Evolutionary conservation across 2,329 filamentous ascomycete species (phyloP).

Genomic region (Dendrostoma leiphaemia): DNA sequence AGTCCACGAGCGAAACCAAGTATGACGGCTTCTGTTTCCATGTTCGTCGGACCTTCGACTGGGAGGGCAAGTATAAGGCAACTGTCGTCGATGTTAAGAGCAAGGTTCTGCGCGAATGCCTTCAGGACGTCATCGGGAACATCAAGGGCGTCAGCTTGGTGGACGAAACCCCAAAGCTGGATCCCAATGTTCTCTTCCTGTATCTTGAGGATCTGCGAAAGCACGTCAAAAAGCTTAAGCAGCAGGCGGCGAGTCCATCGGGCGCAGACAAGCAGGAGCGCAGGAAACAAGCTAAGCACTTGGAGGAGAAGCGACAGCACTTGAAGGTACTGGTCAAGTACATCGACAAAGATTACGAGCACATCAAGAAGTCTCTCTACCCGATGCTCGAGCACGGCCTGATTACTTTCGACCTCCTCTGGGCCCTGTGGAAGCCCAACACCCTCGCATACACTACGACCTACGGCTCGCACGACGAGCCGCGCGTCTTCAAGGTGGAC

Average conservation of each 20-base stretch:
- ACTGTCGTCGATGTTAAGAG: slow-evolving; percentile 85
- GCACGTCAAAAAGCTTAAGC: slow-evolving; percentile 63
- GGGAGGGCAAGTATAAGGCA: slow-evolving; percentile 73
- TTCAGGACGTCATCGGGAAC: slow-evolving; percentile 70
- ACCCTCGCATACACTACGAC: slow-evolving; percentile 75
- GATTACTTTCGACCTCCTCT: slow-evolving; percentile 85
- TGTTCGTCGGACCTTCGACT: slow-evolving; percentile 78
- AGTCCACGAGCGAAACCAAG: slow-evolving; percentile 44
- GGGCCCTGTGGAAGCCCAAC: slow-evolving; percentile 87
- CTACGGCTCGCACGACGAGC: slow-evolving; percentile 73
- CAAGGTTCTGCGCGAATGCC: slow-evolving; percentile 69
- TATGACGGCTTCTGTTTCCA: slow-evolving; percentile 83
- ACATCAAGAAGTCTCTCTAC: slow-evolving; percentile 74
- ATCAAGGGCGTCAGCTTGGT: slow-evolving; percentile 78
- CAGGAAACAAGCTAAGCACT: slow-evolving; percentile 58
- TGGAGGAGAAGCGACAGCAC: slow-evolving; percentile 58
- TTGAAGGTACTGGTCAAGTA: slow-evolving; percentile 57
- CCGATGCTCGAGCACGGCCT: slow-evolving; percentile 78
- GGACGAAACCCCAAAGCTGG: slow-evolving; percentile 72
- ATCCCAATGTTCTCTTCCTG: slow-evolving; percentile 70
- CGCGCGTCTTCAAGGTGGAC: slow-evolving; percentile 80
- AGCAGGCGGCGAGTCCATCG: slow-evolving; percentile 39
- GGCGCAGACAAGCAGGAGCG: slow-evolving; percentile 53
- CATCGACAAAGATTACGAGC: slow-evolving; percentile 66
- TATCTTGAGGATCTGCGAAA: slow-evolving; percentile 75